Percentiles rank a stretch among this genome's conserved stretches.
Evolutionary conservation across 345 rosid species (phyloP).

Genomic region (Draba incana): DNA sequence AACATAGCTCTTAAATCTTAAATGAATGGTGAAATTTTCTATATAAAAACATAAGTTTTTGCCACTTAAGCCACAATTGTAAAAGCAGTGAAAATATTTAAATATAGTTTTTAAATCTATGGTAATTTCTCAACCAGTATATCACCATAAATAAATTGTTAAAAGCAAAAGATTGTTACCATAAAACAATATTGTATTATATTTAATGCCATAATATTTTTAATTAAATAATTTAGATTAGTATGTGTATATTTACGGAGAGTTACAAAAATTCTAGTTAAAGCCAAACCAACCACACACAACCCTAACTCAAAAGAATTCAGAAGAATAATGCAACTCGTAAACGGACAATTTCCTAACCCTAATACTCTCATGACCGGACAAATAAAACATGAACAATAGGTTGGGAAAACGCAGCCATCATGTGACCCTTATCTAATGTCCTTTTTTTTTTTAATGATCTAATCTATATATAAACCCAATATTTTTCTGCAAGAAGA

Average conservation of each 20-base stretch:
- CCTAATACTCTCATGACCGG: slow-evolving; percentile 11
- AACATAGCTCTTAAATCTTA: too few relatives aligned
- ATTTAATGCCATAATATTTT: neutral
- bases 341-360: slow-evolving; percentile 11
- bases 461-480: neutral
- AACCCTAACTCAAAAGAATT: slow-evolving; percentile 5
- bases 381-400: slow-evolving; percentile 7
- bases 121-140: too few relatives aligned
- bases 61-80: too few relatives aligned
- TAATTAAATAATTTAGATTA: neutral
- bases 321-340: neutral
- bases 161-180: neutral
- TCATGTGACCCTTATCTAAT: slow-evolving; percentile 34
- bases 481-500: neutral
- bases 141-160: too few relatives aligned
- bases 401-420: slow-evolving; percentile 32
- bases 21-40: too few relatives aligned
- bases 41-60: too few relatives aligned
- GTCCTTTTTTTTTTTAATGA: neutral
- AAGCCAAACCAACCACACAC: slow-evolving; percentile 8
- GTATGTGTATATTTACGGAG: neutral
- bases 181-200: neutral
- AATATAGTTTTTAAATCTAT: too few relatives aligned
- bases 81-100: too few relatives aligned
- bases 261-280: neutral